A percentile compares a stretch with the other conserved stretches of the same genome.
These are phyloP conservation scores for Fallopia convolvulus DNA, from an alignment of 148 eudicot species.

Conservation along the genomic window DNA sequence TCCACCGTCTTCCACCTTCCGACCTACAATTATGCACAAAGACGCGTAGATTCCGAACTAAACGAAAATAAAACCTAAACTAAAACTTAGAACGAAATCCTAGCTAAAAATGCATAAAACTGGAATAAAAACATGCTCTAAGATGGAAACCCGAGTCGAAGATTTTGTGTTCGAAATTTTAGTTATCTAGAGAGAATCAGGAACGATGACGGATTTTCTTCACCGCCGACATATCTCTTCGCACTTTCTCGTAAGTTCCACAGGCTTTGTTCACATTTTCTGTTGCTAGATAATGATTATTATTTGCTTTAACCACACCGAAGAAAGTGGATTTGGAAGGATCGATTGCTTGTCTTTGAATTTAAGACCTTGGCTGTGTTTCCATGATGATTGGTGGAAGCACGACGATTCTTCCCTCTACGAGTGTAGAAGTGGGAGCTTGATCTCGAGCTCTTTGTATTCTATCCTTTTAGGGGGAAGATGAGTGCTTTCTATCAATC, in stretches of 20 bases:
- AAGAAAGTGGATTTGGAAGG: constrained; percentile 1
- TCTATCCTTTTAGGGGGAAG: constrained; percentile 1
- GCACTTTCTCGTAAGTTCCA: constrained; percentile 10
- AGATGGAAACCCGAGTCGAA: no score
- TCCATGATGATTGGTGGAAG: background rate
- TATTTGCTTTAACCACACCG: constrained; percentile 11
- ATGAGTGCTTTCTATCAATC: constrained; percentile 2
- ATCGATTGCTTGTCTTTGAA: background rate
- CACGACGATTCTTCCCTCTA: background rate
- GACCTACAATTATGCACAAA: no score
- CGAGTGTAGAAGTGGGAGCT: background rate
- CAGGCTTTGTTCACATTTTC: background rate
- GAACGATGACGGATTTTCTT: no score
- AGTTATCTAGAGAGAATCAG: no score
- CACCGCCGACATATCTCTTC: no score
- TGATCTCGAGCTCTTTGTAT: background rate
- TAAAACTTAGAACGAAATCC: no score
- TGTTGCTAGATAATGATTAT: constrained; percentile 9
- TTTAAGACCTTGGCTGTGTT: background rate
- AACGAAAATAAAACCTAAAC: no score
- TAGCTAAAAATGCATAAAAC: no score
- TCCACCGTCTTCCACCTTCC: no score
- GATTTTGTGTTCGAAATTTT: no score
- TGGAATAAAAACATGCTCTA: no score
- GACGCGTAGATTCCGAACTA: no score